phyloP scores from a whole-genome alignment of 768 basidiomycete species.

The Rhizopogon roseolus region DNA sequence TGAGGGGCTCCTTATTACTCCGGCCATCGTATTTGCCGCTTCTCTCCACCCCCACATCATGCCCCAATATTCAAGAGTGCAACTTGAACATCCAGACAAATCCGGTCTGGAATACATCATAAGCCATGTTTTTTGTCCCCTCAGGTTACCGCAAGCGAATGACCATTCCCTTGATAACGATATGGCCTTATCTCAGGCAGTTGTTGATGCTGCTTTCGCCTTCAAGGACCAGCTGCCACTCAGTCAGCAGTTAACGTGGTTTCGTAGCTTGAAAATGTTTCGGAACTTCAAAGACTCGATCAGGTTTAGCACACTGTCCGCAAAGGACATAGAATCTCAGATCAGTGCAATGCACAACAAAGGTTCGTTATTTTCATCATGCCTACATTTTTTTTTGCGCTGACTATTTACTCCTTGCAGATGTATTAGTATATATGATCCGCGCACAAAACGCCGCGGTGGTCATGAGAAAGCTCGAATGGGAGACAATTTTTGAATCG shows the following conservation, averaged over 20 bases:
- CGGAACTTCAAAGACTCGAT: slow-evolving; percentile 12
- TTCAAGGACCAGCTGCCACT: slow-evolving; percentile 12
- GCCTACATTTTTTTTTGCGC: not conserved
- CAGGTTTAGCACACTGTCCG: slow-evolving; percentile 3
- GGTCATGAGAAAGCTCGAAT: slow-evolving; percentile 28
- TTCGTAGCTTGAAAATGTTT: slow-evolving; percentile 26
- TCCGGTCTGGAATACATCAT: slow-evolving; percentile 25
- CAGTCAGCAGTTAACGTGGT: slow-evolving; percentile 21
- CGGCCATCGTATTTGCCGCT: not conserved
- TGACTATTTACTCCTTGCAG: slow-evolving; percentile 21
- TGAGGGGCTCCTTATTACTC: not conserved
- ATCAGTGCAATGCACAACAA: slow-evolving; percentile 13
- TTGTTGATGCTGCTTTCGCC: slow-evolving; percentile 12
- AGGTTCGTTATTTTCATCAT: slow-evolving; percentile 1
- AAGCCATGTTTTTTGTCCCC: slow-evolving; percentile 41
- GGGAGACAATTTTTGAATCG: slow-evolving; percentile 33
- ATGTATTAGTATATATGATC: slow-evolving; percentile 33
- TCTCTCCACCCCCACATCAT: not conserved
- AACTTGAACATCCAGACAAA: not conserved
- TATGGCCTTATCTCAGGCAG: slow-evolving; percentile 16
- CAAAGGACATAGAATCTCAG: slow-evolving; percentile 10
- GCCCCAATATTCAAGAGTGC: not conserved
- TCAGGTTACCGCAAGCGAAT: slow-evolving; percentile 32
- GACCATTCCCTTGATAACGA: slow-evolving; percentile 25
- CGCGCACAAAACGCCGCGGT: slow-evolving; percentile 45